phyloP scores from a whole-genome alignment of 2,329 filamentous ascomycete species.

The Trichoderma citrinoviride region DNA sequence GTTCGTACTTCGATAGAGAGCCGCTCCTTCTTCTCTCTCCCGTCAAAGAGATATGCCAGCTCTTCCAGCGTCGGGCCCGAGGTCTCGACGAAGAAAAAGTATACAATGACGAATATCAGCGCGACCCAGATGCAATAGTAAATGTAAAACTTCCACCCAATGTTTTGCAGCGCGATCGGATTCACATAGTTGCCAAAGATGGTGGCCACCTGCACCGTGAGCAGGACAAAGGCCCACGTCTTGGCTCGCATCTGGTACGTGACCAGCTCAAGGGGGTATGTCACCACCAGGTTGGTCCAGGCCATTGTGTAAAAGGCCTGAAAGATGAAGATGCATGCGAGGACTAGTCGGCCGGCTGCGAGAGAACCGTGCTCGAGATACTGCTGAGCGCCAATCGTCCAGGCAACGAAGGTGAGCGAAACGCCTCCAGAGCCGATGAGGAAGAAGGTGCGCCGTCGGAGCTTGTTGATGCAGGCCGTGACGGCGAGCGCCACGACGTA shows the following conservation, averaged over 20 bases:
- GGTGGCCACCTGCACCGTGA: constrained; percentile 38
- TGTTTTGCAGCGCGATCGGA: constrained; percentile 37
- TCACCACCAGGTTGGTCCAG: constrained; percentile 45
- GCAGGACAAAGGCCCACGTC: constrained; percentile 40
- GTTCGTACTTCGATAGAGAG: constrained; percentile 31
- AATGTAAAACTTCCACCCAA: constrained; percentile 44
- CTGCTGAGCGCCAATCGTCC: constrained; percentile 41
- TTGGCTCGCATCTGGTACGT: constrained; percentile 44
- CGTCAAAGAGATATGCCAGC: constrained; percentile 37
- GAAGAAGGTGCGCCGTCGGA: constrained; percentile 41
- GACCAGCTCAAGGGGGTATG: constrained; percentile 43
- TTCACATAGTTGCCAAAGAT: constrained; percentile 43
- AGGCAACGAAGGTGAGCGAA: constrained; percentile 40
- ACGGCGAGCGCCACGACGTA: constrained; percentile 42
- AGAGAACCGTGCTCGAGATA: constrained; percentile 36
- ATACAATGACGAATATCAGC: constrained; percentile 38
- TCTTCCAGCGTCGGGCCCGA: constrained; percentile 39
- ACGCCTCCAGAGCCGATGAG: constrained; percentile 40
- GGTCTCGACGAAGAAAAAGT: constrained; percentile 43
- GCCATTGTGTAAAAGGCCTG: constrained; percentile 43
- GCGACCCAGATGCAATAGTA: constrained; percentile 42
- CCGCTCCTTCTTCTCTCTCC: constrained; percentile 26
- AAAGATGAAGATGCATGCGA: constrained; percentile 45
- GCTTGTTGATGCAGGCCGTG: constrained; percentile 37
- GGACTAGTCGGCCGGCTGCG: constrained; percentile 35